Evolutionary conservation across 306 rosid genomes (phyloP), one percentile per base, ranked within the genome.

Genomic region (Prunus kanzakura): DNA sequence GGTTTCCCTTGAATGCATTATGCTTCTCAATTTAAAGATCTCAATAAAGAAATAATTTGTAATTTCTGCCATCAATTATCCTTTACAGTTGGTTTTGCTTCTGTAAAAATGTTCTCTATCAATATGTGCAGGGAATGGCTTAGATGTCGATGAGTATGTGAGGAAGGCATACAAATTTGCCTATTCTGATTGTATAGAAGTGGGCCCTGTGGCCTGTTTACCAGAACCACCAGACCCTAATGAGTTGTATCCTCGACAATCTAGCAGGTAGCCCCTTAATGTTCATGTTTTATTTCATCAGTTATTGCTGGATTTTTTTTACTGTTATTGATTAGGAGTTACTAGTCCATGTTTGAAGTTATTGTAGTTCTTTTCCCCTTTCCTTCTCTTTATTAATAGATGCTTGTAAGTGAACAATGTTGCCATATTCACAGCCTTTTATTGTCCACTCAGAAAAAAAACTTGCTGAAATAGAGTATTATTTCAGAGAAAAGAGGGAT

Each of bases 151-250:
- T 83, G 99, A 96, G 81, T 96, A 96, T 86, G 98, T 96, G 56
- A 87, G 99, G 85, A 87, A 86, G 86, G 99, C 99, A 65, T 96
- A 96, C 82, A 96, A 91, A 78, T 96, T 93, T 88, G 99, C 99
- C 69, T 96, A 92, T 88, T 86, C 99, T 69, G 99, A 96, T 84
- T 87, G 96, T 85, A 86, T 96, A 78, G 98, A 96, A 86, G 89
- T 89, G 79, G 99, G 97, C 81, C 98, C 97, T 20, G 94, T 96
- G 84, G 90, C 99, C 74, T 91, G 91, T 84, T 87, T 92, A 83
- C 96, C 99, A 62, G 98, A 93, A 82, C 96, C 99, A 43, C 99
- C 98, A n/a, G 96, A 92, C 80, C 99, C 99, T 35, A 92, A 91
- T 81, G 98, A 92, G 82, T 84, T 96, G 75, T 96, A 96, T 89